Conservation (phyloP, 2,329 filamentous ascomycete species). For the Aspergillus sp. region DNA sequence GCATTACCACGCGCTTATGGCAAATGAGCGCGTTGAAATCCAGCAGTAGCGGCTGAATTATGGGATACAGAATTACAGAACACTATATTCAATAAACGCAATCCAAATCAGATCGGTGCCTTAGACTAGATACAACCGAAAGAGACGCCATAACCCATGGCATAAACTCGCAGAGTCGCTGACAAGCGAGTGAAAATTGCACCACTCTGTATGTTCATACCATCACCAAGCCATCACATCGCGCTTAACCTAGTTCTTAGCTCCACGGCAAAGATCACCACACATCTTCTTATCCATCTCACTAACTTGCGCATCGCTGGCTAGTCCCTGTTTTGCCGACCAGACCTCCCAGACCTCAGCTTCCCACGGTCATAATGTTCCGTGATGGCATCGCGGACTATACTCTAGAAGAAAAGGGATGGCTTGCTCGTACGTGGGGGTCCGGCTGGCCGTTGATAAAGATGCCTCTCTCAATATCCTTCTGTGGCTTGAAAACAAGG, state of each 20-base stretch:
- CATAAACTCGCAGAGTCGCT: too few relatives aligned
- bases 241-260: constrained; percentile 10
- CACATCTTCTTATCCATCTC: constrained; percentile 21
- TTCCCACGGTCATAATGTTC: constrained; percentile 43
- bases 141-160: too few relatives aligned
- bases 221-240: constrained; percentile 17
- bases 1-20: too few relatives aligned
- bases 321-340: constrained; percentile 31
- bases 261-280: constrained; percentile 13
- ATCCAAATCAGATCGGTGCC: too few relatives aligned
- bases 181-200: too few relatives aligned
- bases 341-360: constrained; percentile 44
- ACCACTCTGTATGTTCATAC: too few relatives aligned
- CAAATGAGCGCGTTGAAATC: too few relatives aligned
- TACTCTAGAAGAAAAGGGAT: constrained; percentile 51
- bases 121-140: too few relatives aligned
- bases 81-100: too few relatives aligned
- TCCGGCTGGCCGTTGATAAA: constrained; percentile 60
- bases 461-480: constrained; percentile 55
- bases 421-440: constrained; percentile 54
- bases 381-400: constrained; percentile 43
- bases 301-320: constrained; percentile 9
- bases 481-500: constrained; percentile 35
- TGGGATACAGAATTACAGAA: too few relatives aligned
- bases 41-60: too few relatives aligned